Conservation (phyloP, 75 land plant species). For the Gnetum montanum region DNA sequence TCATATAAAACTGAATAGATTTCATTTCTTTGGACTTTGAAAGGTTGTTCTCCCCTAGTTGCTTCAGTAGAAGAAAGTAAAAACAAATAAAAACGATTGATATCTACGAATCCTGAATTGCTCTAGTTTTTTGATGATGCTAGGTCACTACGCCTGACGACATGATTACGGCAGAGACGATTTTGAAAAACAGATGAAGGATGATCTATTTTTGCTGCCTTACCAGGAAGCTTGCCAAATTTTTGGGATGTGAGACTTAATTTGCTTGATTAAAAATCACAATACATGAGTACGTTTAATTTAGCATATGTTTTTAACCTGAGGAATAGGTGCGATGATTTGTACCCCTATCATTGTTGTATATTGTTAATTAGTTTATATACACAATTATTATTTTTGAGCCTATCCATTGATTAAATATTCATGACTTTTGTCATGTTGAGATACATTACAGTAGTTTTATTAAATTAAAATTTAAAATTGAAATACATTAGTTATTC, state of each 20-base stretch:
- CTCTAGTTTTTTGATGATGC: constrained; percentile 1
- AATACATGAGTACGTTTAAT: background rate
- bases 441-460: background rate
- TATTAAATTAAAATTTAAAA: background rate
- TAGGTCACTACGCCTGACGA: constrained; percentile 99
- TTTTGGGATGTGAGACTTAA: background rate
- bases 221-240: background rate
- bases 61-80: background rate
- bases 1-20: background rate
- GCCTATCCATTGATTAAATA: background rate
- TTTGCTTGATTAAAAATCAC: background rate
- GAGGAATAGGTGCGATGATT: background rate
- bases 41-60: background rate
- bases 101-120: background rate
- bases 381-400: background rate
- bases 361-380: background rate
- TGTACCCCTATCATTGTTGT: background rate
- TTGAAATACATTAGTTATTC: background rate
- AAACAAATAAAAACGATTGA: background rate
- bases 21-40: background rate
- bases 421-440: background rate
- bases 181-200: constrained; percentile 28
- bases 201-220: background rate
- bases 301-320: background rate
- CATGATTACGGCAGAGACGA: constrained; percentile 83